Conservation (phyloP, 2,329 filamentous ascomycete genomes). For the Pyrenochaeta sp. region DNA sequence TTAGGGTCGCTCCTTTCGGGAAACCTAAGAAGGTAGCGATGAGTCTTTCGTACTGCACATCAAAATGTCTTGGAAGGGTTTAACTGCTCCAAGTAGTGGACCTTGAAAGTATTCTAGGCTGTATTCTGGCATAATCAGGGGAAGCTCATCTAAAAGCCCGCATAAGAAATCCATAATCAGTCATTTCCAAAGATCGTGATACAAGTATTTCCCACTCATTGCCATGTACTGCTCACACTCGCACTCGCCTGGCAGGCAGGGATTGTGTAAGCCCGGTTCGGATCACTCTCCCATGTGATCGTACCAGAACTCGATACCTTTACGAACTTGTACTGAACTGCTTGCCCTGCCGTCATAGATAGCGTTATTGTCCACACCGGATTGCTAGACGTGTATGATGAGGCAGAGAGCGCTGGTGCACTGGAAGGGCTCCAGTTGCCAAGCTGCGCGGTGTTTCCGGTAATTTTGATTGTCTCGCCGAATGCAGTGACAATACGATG, state of each 20-base stretch:
- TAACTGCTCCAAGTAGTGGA: no score
- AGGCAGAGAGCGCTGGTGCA: constrained; percentile 52
- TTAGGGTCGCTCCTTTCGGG: no score
- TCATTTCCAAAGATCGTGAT: background rate
- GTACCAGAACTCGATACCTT: constrained; percentile 55
- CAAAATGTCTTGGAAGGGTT: no score
- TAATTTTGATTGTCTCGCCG: constrained; percentile 59
- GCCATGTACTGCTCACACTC: constrained; percentile 35
- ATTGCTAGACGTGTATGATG: constrained; percentile 54
- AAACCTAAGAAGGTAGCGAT: background rate
- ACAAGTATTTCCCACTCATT: background rate
- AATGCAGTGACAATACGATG: constrained; percentile 57
- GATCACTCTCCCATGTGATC: constrained; percentile 56
- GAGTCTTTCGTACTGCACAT: background rate
- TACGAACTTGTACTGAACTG: constrained; percentile 57
- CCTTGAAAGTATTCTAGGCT: no score
- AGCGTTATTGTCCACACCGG: constrained; percentile 59
- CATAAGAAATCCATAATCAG: background rate
- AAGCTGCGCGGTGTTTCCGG: constrained; percentile 55
- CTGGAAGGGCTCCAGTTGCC: constrained; percentile 54
- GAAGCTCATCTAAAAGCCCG: background rate
- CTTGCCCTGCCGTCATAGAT: constrained; percentile 51
- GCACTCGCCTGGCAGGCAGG: constrained; percentile 37
- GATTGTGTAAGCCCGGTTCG: constrained; percentile 54
- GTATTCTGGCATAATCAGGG: no score